Evolutionary conservation across 2,329 filamentous ascomycete genomes (phyloP).

Genomic region (Aspergillus terreus): DNA sequence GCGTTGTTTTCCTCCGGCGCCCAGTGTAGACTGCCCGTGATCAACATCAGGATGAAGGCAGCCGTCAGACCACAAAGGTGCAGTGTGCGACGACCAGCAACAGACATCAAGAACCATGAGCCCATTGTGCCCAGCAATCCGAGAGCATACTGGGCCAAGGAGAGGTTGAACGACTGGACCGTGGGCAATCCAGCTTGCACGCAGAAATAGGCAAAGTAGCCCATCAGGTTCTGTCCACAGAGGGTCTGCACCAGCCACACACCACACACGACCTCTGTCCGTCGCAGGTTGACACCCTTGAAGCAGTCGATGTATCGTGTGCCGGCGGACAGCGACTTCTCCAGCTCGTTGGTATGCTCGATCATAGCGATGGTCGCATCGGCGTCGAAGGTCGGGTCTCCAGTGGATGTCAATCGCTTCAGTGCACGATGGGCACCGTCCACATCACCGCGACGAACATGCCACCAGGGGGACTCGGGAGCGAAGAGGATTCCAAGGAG

Average conservation of each 20-base stretch:
- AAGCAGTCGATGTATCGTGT: conserved; percentile 78
- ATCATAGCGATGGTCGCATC: conserved; percentile 86
- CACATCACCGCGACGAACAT: conserved; percentile 39
- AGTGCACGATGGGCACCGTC: conserved; percentile 41
- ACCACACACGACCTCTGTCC: conserved; percentile 66
- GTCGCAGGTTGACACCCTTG: conserved; percentile 69
- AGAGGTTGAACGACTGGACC: conserved; percentile 34
- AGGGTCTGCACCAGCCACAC: conserved; percentile 61
- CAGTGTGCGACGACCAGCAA: conserved; percentile 38
- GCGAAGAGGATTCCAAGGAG: conserved; percentile 40
- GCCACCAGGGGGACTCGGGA: conserved; percentile 49
- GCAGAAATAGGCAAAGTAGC: conserved; percentile 57
- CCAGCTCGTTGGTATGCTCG: conserved; percentile 76
- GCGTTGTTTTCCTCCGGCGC: conserved; percentile 22
- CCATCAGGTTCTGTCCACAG: conserved; percentile 57
- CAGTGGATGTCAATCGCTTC: conserved; percentile 38
- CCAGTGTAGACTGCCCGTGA: conserved; percentile 26
- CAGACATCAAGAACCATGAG: conserved; percentile 48
- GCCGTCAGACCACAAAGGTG: conserved; percentile 29
- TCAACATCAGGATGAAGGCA: conserved; percentile 25
- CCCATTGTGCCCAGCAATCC: conserved; percentile 49
- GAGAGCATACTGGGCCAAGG: conserved; percentile 59
- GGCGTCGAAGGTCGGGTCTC: conserved; percentile 66
- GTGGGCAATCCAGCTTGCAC: conserved; percentile 44
- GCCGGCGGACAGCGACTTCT: conserved; percentile 67